A percentile compares a stretch with the other conserved stretches of the same genome.
Conservation (phyloP, 148 eudicot species). For the Heliamphora exappendiculata region DNA sequence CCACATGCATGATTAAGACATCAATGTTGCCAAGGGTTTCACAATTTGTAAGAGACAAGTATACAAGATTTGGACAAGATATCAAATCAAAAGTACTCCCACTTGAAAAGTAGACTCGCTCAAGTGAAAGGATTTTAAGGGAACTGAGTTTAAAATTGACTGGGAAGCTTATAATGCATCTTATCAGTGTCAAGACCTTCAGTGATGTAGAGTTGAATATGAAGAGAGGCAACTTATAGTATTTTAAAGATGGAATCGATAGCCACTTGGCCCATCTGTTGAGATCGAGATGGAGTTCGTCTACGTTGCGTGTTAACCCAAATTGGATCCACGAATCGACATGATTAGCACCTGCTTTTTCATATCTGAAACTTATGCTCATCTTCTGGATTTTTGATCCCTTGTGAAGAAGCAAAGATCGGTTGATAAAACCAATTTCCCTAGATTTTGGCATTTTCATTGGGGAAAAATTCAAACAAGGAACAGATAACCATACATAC, state of each 20-base stretch:
- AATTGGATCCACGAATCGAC: slow-evolving; percentile 10
- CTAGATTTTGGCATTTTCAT: no score
- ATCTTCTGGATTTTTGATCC: neutral
- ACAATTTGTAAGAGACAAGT: neutral
- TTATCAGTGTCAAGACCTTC: neutral
- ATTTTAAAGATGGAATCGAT: neutral
- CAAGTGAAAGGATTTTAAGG: slow-evolving; percentile 1
- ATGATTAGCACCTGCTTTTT: neutral
- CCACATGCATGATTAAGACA: neutral
- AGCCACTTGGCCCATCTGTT: neutral
- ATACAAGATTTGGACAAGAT: neutral
- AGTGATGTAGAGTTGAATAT: neutral
- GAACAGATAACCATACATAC: neutral
- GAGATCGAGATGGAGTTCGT: neutral
- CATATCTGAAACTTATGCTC: neutral
- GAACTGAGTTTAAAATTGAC: neutral
- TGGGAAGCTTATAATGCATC: neutral
- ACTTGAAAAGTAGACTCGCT: neutral
- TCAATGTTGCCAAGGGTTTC: no score
- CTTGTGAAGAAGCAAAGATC: neutral
- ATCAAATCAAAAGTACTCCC: neutral
- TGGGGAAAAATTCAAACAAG: neutral
- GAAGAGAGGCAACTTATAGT: neutral
- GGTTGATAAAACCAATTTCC: neutral
- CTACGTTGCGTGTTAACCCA: neutral